phyloP scores from a whole-genome alignment of 1,284 basidiomycete genomes.

The Ceratobasidium sp. region DNA sequence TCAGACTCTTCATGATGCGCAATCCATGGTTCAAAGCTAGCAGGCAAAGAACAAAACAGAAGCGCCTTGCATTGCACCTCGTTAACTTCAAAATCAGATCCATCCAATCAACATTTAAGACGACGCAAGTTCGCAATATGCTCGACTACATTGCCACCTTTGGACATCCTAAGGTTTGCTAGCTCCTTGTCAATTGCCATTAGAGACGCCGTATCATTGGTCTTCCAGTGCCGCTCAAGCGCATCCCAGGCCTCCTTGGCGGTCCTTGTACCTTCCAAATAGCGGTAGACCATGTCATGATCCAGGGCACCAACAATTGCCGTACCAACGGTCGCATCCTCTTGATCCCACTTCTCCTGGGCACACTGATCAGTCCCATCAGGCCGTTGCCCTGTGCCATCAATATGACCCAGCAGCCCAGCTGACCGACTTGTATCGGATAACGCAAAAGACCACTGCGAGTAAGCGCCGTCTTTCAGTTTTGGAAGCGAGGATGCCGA shows the following conservation, averaged over 20 bases:
- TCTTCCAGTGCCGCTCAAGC: not conserved
- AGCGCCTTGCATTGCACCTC: not conserved
- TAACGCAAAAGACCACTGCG: not conserved
- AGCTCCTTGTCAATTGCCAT: not conserved
- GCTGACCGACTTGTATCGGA: not conserved
- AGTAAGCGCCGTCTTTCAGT: not conserved
- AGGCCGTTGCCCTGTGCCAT: not conserved
- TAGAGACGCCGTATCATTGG: not conserved
- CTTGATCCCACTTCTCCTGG: not conserved
- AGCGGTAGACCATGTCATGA: not conserved
- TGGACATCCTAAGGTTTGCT: not conserved
- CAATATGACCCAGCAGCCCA: conserved; percentile 1
- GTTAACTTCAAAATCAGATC: not conserved
- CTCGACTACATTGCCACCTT: not conserved
- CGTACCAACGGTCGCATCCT: not conserved
- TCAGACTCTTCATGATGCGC: not conserved
- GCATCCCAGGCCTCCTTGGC: conserved; percentile 5
- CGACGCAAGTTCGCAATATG: not conserved
- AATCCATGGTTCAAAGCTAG: not conserved
- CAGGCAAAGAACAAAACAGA: not conserved
- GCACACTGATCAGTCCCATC: not conserved
- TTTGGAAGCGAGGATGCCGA: not conserved
- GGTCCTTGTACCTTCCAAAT: not conserved
- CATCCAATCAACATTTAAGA: not conserved
- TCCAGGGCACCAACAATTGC: not conserved